phyloP scores from a whole-genome alignment of 179 eudicot species.

The Silene coronaria region DNA sequence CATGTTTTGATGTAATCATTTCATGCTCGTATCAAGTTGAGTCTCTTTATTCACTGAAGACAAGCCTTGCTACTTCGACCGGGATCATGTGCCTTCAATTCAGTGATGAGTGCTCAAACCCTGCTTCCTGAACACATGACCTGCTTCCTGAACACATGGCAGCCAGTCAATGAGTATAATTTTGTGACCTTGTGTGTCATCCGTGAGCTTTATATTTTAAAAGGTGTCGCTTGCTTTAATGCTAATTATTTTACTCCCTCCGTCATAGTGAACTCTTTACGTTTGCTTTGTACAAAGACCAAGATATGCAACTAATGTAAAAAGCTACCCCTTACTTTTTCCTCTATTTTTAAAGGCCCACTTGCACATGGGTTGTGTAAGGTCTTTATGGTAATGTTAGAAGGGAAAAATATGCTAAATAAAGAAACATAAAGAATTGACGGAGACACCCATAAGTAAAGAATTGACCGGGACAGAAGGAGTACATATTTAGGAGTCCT shows the following conservation, averaged over 20 bases:
- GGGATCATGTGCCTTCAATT: conserved; percentile 4
- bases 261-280: too few relatives aligned
- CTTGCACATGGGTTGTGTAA: too few relatives aligned
- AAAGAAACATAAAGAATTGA: too few relatives aligned
- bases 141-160: neutral
- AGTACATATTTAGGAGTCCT: neutral
- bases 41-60: conserved; percentile 2
- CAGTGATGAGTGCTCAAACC: neutral
- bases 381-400: too few relatives aligned
- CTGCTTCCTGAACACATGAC: neutral
- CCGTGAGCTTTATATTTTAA: neutral
- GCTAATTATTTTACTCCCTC: neutral
- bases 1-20: neutral
- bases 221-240: conserved; percentile 13
- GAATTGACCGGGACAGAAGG: too few relatives aligned
- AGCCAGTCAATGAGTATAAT: conserved; percentile 1
- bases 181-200: neutral
- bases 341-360: too few relatives aligned
- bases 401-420: too few relatives aligned
- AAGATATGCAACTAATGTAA: too few relatives aligned
- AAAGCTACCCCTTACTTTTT: too few relatives aligned
- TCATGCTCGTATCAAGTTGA: neutral
- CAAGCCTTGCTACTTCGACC: neutral
- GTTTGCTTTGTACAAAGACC: too few relatives aligned
- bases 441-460: too few relatives aligned